A percentile compares a stretch with the other conserved stretches of the same genome.
Conservation (phyloP, 306 rosid species). For the Sindora glabra region DNA sequence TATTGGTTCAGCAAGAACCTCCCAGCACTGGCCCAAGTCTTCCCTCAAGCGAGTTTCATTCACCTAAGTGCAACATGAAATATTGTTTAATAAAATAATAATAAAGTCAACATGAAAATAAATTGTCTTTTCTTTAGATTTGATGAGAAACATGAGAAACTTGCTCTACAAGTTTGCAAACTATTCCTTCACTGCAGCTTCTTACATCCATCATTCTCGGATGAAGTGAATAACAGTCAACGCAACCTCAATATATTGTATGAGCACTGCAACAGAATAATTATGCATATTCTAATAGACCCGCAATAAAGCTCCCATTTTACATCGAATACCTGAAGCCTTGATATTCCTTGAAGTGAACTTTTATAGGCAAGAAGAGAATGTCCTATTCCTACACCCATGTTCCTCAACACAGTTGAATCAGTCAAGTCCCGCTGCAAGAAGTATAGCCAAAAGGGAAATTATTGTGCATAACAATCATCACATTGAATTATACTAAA, state of each 20-base stretch:
- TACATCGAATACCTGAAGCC: conserved; percentile 66
- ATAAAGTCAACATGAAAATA: no score
- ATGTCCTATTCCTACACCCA: conserved; percentile 85
- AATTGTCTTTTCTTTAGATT: not conserved
- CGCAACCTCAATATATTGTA: not conserved
- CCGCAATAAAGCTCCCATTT: not conserved
- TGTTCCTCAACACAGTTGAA: conserved; percentile 85
- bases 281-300: not conserved
- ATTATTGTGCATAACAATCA: conserved; percentile 5
- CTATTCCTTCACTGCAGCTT: conserved; percentile 3
- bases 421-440: conserved; percentile 85
- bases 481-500: not conserved
- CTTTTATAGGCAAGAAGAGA: conserved; percentile 87
- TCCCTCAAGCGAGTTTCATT: conserved; percentile 68
- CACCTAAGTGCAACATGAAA: conserved; percentile 39
- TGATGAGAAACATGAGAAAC: conserved; percentile 2
- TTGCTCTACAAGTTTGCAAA: not conserved
- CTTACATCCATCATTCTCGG: not conserved
- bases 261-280: no score
- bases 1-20: conserved; percentile 94
- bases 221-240: conserved; percentile 1
- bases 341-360: conserved; percentile 71
- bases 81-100: no score
- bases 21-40: conserved; percentile 85
- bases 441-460: not conserved